Base-by-base conservation (phyloP, 1,139 yeast species). In the Geotrichum citri-aurantii region DNA sequence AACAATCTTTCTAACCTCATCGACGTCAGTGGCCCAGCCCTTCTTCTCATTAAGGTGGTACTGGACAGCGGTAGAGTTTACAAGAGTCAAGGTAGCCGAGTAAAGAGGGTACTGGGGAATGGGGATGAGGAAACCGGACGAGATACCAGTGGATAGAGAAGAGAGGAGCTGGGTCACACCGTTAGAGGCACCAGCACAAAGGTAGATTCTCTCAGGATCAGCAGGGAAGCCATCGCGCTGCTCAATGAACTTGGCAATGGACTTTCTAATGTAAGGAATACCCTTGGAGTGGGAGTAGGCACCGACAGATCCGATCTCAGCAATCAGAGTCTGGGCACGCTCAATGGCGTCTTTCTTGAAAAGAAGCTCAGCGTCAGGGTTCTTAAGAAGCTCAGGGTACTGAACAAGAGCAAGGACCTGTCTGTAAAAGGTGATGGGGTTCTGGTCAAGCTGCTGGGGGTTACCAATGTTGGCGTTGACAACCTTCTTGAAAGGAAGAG, bases 101-200 rank as follows among this genome's bases (percentile, higher is more conserved):
- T 93, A 93, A 62, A 95, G 80, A 4, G 99, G 99, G 71, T 95
- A 93, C 75, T 93, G 99, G 14, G 99, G 99, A 65, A 93, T 92
- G 44, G 99, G 99, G 65, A 93, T 91, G 74, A 93, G 77, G 65
- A 91, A 91, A 27, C 97, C 98, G 4, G 92, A 80, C 59, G 82
- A 74, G 27, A 80, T 80, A 57, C 88, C 88, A 48, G 79, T 74
- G 2, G 95, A 79, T 37, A 93, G 75, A 48, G 92, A 79, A 60
- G 86, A 85, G 57, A 93, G 76, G 62, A 95, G 77, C 67, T 86
- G 83, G 55, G 84, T 79, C 14, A 92, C 98, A 1, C 96, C 97
- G 31, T 91, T 81, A 19, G 97, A 90, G 1, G 99, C 99, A 64
- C 99, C 99, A 1, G 88, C 85, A 33, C 97, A 91, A 65, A 93